phyloP scores from a whole-genome alignment of 2,329 filamentous ascomycete genomes.

The Arthroderma sp. region DNA sequence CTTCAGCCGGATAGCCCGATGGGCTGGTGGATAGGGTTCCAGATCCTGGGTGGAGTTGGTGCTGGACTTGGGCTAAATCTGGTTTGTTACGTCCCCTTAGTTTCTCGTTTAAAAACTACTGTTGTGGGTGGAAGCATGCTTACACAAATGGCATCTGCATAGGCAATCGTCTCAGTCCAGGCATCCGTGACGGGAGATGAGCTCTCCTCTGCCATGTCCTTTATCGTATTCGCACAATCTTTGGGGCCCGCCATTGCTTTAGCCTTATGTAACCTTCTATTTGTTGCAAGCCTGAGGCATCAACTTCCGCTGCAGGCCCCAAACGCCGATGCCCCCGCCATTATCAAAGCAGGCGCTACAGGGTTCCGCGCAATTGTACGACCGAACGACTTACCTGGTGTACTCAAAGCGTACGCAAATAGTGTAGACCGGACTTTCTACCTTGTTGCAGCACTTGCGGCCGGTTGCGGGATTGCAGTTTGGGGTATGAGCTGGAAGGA shows the following conservation, averaged over 20 bases:
- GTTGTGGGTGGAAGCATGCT: too few species aligned
- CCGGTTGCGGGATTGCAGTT: not conserved
- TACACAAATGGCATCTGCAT: too few species aligned
- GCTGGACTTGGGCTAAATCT: constrained; percentile 15
- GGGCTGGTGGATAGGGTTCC: constrained; percentile 20
- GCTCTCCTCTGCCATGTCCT: constrained; percentile 17
- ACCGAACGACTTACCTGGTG: not conserved
- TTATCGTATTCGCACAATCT: constrained; percentile 15
- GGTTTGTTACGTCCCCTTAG: constrained; percentile 9
- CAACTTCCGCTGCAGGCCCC: not conserved
- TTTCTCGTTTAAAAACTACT: too few species aligned
- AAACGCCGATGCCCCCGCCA: not conserved
- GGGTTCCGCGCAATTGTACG: not conserved
- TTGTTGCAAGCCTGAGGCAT: not conserved
- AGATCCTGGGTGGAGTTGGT: constrained; percentile 16
- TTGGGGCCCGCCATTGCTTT: not conserved
- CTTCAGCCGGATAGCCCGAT: constrained; percentile 13
- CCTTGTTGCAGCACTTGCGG: not conserved
- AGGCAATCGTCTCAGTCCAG: too few species aligned
- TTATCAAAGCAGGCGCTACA: not conserved
- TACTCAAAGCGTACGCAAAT: not conserved
- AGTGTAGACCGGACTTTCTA: not conserved
- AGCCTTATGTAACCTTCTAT: not conserved
- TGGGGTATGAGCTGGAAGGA: not conserved
- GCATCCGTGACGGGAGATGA: not conserved